These are phyloP conservation scores for Sclerotinia spermophila DNA, from an alignment of 2,329 filamentous ascomycete genomes.

Conservation along the genomic window DNA sequence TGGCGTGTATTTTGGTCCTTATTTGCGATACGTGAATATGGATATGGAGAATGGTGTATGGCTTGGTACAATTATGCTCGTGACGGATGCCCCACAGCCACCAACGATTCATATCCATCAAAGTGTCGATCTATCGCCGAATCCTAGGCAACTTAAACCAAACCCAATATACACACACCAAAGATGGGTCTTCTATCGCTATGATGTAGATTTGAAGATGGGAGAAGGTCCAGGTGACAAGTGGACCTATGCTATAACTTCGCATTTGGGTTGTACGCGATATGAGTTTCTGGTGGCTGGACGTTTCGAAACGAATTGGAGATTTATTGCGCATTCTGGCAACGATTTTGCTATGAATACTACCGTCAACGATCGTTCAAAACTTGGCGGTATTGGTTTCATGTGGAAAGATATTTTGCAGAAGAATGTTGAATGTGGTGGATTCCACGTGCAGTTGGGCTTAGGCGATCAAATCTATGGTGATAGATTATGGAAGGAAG, in stretches of 20 bases:
- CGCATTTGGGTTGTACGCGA: slow-evolving; percentile 92
- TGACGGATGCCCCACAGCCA: slow-evolving; percentile 86
- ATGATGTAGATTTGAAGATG: slow-evolving; percentile 89
- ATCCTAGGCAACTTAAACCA: slow-evolving; percentile 80
- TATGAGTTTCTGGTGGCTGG: slow-evolving; percentile 97
- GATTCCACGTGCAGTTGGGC: slow-evolving; percentile 91
- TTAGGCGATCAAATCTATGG: slow-evolving; percentile 94
- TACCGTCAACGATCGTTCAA: slow-evolving; percentile 77
- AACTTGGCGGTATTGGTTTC: slow-evolving; percentile 82
- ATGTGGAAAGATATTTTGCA: slow-evolving; percentile 99
- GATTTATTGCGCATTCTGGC: slow-evolving; percentile 91
- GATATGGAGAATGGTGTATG: slow-evolving; percentile 86
- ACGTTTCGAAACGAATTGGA: slow-evolving; percentile 85
- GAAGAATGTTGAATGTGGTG: slow-evolving; percentile 93
- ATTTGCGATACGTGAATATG: slow-evolving; percentile 95
- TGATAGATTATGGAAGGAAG: slow-evolving; percentile 93
- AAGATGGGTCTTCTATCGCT: slow-evolving; percentile 93
- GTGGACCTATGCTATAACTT: slow-evolving; percentile 98
- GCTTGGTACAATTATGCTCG: slow-evolving; percentile 89
- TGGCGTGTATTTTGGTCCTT: slow-evolving; percentile 96
- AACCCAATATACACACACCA: slow-evolving; percentile 85
- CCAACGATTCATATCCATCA: slow-evolving; percentile 95
- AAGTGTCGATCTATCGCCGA: slow-evolving; percentile 85
- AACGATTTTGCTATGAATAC: slow-evolving; percentile 93
- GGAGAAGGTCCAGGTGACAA: slow-evolving; percentile 73